These are phyloP conservation scores for Astrocystis sublimbata DNA, from an alignment of 495 filamentous ascomycete species.

Conservation along the genomic window DNA sequence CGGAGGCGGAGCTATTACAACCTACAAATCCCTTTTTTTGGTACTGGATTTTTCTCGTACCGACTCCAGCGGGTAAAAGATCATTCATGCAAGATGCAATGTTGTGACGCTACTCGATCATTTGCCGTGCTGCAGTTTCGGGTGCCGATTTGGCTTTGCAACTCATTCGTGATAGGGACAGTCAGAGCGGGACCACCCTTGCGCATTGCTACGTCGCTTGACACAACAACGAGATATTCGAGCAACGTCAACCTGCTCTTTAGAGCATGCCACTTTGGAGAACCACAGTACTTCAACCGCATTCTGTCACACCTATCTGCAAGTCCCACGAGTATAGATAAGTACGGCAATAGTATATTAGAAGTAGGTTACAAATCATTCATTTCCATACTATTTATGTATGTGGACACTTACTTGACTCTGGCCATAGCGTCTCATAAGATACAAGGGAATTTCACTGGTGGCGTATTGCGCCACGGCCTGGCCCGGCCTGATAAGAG, in stretches of 20 bases:
- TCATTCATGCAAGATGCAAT: background rate
- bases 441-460: background rate
- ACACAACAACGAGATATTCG: background rate
- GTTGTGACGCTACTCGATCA: background rate
- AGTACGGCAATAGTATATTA: background rate
- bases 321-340: background rate
- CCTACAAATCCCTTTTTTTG: background rate
- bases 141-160: background rate
- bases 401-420: background rate
- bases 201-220: background rate
- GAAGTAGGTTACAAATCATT: background rate
- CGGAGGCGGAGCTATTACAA: background rate
- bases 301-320: background rate
- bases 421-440: background rate
- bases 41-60: background rate
- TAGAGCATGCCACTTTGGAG: background rate
- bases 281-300: background rate
- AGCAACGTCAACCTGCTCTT: accelerated
- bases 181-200: background rate
- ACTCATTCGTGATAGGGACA: background rate
- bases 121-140: background rate
- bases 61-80: background rate
- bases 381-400: background rate
- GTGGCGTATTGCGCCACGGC: background rate
- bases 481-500: background rate